Base-by-base conservation (phyloP, 169 alveolate species). In the Eimeria falciformis region DNA sequence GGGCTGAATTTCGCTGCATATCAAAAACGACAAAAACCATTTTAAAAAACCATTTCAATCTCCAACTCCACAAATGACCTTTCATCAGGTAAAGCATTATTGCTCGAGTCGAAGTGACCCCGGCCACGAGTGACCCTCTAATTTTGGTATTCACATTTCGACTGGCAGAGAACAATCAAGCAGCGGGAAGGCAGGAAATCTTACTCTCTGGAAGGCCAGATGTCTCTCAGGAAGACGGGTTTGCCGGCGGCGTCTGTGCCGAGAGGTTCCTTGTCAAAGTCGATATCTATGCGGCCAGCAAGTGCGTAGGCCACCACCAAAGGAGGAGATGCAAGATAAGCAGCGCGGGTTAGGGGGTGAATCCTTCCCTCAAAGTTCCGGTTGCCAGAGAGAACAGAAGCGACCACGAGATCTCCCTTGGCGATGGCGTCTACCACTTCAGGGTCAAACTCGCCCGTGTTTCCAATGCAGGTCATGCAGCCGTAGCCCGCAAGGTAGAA, bases 391-490 rank as follows among this genome's bases (percentile, higher is more conserved):
- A 98, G 96, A 5, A 98, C 99, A 29, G 99, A 98, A 17, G 98
- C 96, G 14, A 95, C 99, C 43, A 98, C 98, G 89, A 98, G 93
- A 81, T 97, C 98, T 77, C 97, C 95, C 46, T 95, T 94, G 75
- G 85, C 94, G 81, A 98, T 96, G 55, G 98, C 99, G n/a, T 95
- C 96, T 33, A 95, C 89, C n/a, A 98, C 98, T 92, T 95, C 98
- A 29, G 96, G 96, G 91, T 97, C 98, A n/a, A 98, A 94, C 55
- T 98, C 98, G 14, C 99, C 99, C 77, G 98, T 96, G 96, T 98
- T 98, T 17, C 99, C 99, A 81, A 98, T 98, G 95, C 99, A 98
- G 17, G 99, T 98, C 99, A 98, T 98, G 96, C 99, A 98, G 17
- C 99, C 99, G 96, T 97, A 98, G 23, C 99, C 99, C 37, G 99